A percentile compares a stretch with the other conserved stretches of the same genome.
Conservation (phyloP, 352 stramenopile genomes). For the Globisporangium mamillatum region DNA sequence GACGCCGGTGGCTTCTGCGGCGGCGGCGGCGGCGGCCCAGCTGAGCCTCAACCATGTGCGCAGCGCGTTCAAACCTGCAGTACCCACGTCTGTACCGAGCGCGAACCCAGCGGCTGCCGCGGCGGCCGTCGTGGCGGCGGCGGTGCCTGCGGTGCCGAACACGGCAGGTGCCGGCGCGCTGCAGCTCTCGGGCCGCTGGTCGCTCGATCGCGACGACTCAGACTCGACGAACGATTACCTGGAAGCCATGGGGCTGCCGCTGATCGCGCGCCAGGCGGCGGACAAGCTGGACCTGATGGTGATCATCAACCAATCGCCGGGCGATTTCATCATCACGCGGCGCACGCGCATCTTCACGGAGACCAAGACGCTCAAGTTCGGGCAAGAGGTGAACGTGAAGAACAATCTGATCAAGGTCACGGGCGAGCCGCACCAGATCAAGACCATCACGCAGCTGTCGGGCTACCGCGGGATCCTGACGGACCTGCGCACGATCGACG, state of each 20-base stretch:
- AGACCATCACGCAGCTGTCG: constrained; percentile 80
- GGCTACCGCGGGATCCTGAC: constrained; percentile 73
- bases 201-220: constrained; percentile 81
- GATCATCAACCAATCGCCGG: constrained; percentile 81
- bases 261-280: constrained; percentile 83
- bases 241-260: constrained; percentile 75
- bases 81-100: constrained; percentile 33
- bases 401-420: constrained; percentile 86
- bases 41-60: constrained; percentile 70
- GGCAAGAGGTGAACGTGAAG: constrained; percentile 86
- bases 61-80: constrained; percentile 63
- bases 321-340: constrained; percentile 84
- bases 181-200: constrained; percentile 83
- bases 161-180: constrained; percentile 71
- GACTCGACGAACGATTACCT: constrained; percentile 90
- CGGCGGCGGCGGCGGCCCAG: constrained; percentile 30
- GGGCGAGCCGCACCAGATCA: constrained; percentile 66
- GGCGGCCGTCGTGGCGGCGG: constrained; percentile 19
- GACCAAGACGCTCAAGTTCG: constrained; percentile 86
- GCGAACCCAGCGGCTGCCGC: constrained; percentile 9
- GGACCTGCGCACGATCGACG: constrained; percentile 72
- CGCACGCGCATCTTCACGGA: constrained; percentile 89
- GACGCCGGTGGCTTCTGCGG: constrained; percentile 28
- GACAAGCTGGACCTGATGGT: constrained; percentile 89
- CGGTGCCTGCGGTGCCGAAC: constrained; percentile 46